These are phyloP conservation scores for Pisolithus marmoratus DNA, from an alignment of 768 basidiomycete genomes.

Conservation along the genomic window DNA sequence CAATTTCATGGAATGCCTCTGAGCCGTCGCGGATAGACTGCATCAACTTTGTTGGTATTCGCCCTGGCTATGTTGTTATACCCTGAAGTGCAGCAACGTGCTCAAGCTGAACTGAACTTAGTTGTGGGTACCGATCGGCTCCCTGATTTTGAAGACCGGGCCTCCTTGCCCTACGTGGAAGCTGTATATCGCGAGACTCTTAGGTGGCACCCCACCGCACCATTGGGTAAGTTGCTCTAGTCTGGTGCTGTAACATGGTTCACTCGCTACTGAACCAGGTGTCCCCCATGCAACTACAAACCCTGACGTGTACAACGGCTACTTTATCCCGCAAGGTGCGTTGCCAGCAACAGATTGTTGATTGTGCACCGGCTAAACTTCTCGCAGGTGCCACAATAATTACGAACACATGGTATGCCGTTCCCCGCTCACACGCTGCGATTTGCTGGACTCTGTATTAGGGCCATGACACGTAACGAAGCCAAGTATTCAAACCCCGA, in stretches of 20 bases:
- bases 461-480: constrained; percentile 32
- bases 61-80: constrained; percentile 32
- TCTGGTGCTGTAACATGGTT: background rate
- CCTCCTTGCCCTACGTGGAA: constrained; percentile 22
- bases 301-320: constrained; percentile 41
- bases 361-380: background rate
- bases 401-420: constrained; percentile 21
- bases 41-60: constrained; percentile 27
- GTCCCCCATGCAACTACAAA: constrained; percentile 31
- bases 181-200: constrained; percentile 28
- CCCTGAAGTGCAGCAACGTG: constrained; percentile 32
- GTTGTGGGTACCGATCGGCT: constrained; percentile 27
- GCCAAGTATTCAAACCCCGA: constrained; percentile 28
- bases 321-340: constrained; percentile 50
- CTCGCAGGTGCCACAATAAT: constrained; percentile 23
- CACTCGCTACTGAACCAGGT: constrained; percentile 10
- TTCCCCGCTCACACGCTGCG: background rate
- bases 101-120: constrained; percentile 33
- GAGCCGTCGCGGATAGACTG: constrained; percentile 19
- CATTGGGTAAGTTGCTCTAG: constrained; percentile 22
- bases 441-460: constrained; percentile 1
- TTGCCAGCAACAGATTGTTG: background rate
- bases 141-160: constrained; percentile 26
- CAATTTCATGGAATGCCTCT: background rate
- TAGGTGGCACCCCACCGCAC: constrained; percentile 32